Base-by-base conservation (phyloP, 2,329 filamentous ascomycete genomes). In the Thelonectria discophora region DNA sequence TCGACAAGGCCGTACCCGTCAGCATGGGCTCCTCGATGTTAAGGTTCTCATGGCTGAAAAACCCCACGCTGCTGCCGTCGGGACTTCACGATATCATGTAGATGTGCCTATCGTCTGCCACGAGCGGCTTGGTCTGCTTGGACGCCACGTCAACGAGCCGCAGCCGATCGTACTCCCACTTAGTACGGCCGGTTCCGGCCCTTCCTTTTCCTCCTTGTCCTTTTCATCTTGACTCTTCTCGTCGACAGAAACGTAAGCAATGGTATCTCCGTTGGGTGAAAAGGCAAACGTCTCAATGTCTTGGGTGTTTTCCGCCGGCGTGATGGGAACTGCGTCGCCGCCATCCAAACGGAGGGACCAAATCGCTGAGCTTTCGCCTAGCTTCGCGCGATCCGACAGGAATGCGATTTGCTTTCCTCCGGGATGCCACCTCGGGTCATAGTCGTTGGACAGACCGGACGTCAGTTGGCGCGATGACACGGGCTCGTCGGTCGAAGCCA, bases 81-180 rank as follows among this genome's bases (percentile, higher is more conserved):
- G 61, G 62, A 42, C 68, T 71, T 68, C 68, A 71, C 9, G 30
- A 11, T 2, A 69, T 32, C 5, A 53, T 47, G 0, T 30, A 52
- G 3, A 71, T 8, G 1, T 71, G 65, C 4, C 45, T 59, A 1
- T 63, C 42, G 0, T 48, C 63, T 34, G 30, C 57, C 0, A 69
- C 47, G 6, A 71, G 55, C 3, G 48, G 49, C 15, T 7, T 67
- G 1, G 46, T 61, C 43, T 73, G 68, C 0, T 54, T 60, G 7
- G 69, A 74, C 9, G 56, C 64, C 2, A 79, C 46, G 30, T 78
- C 59, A 1, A 79, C 42, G 2, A 75, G 62, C 0, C 73, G 66
- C 11, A 80, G 64, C 10, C 70, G 71, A 13, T 65, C 67, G 57
- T 68, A 73, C 5, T 73, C 63, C 77, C 74, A 78, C 12, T 74